phyloP scores from a whole-genome alignment of 495 filamentous ascomycete species.

The Collariella sp. region DNA sequence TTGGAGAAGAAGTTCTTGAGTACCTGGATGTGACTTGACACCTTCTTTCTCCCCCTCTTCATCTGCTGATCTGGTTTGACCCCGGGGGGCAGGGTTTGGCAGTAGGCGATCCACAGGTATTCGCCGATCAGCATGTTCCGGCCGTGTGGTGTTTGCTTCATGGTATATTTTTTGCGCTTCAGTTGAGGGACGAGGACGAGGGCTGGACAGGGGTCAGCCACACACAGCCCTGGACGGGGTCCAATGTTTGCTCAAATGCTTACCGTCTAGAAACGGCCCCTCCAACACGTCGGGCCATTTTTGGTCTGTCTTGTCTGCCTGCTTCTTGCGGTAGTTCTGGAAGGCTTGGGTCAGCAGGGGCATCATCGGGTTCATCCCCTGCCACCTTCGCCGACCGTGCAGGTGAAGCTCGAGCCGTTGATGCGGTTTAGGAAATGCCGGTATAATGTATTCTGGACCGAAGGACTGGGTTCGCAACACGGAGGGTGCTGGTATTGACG shows the following conservation, averaged over 20 bases:
- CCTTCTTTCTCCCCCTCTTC: slow-evolving; percentile 67
- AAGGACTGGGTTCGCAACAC: slow-evolving; percentile 38
- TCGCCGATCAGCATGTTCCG: slow-evolving; percentile 87
- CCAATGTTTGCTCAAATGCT: slow-evolving; percentile 18
- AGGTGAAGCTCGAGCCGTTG: slow-evolving; percentile 16
- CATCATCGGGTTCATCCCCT: slow-evolving; percentile 43
- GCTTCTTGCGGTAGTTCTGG: slow-evolving; percentile 57
- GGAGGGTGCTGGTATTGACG: slow-evolving; percentile 34
- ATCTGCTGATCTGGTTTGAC: slow-evolving; percentile 20
- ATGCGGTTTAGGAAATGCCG: slow-evolving; percentile 12
- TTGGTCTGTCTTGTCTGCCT: slow-evolving; percentile 44
- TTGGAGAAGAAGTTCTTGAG: slow-evolving; percentile 64
- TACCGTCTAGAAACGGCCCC: slow-evolving; percentile 84
- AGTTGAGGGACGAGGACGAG: slow-evolving; percentile 72
- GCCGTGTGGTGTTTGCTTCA: slow-evolving; percentile 64
- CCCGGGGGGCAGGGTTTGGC: slow-evolving; percentile 30
- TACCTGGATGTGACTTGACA: slow-evolving; percentile 97
- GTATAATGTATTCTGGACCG: slow-evolving; percentile 29
- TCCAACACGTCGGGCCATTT: slow-evolving; percentile 82
- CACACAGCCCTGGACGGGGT: not conserved
- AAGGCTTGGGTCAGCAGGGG: slow-evolving; percentile 49
- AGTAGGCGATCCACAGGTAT: slow-evolving; percentile 57
- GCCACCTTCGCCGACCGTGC: slow-evolving; percentile 16
- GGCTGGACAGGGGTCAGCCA: slow-evolving; percentile 42
- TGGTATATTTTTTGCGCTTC: slow-evolving; percentile 68